Percentiles rank a stretch among this genome's conserved stretches.
Conservation (phyloP, 1,139 yeast species). For the Eremothecium coryli region DNA sequence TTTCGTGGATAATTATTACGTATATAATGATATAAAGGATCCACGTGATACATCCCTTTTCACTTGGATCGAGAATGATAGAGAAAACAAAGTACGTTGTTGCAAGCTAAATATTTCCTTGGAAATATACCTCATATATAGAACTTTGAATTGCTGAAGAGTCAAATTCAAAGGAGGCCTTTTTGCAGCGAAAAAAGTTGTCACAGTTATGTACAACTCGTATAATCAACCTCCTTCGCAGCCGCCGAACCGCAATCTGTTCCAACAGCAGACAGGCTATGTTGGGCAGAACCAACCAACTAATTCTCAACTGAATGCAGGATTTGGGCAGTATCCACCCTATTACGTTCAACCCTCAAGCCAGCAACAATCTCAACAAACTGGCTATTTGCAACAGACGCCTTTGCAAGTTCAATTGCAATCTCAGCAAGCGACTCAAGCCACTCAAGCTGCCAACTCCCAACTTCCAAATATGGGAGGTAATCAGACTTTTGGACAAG, state of each 20-base stretch:
- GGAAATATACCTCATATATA: too few species aligned
- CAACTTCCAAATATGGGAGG: slow-evolving; percentile 8
- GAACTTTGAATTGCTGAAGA: too few species aligned
- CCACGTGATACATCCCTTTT: too few species aligned
- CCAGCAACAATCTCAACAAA: slow-evolving; percentile 9
- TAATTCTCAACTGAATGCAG: slow-evolving; percentile 9
- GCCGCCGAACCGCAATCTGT: background rate
- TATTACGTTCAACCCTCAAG: slow-evolving; percentile 10
- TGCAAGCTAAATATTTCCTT: too few species aligned
- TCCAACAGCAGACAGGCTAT: slow-evolving; percentile 1
- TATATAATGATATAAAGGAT: too few species aligned
- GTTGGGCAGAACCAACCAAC: slow-evolving; percentile 11
- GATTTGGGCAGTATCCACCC: slow-evolving; percentile 6
- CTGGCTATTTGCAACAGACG: slow-evolving; percentile 11
- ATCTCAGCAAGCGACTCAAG: slow-evolving; percentile 11
- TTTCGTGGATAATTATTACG: too few species aligned
- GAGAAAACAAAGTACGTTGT: too few species aligned
- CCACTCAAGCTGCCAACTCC: slow-evolving; percentile 5
- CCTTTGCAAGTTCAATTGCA: slow-evolving; percentile 16
- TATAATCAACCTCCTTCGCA: slow-evolving; percentile 9
- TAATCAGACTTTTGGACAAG: slow-evolving; percentile 5
- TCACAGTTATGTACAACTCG: slow-evolving; percentile 19
- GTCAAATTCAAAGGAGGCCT: too few species aligned
- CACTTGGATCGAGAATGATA: too few species aligned
- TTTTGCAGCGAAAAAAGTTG: too few species aligned